Evolutionary conservation across 805 yeast species (phyloP), one percentile per base, ranked within the genome.

Genomic region (Candida stauntonica): DNA sequence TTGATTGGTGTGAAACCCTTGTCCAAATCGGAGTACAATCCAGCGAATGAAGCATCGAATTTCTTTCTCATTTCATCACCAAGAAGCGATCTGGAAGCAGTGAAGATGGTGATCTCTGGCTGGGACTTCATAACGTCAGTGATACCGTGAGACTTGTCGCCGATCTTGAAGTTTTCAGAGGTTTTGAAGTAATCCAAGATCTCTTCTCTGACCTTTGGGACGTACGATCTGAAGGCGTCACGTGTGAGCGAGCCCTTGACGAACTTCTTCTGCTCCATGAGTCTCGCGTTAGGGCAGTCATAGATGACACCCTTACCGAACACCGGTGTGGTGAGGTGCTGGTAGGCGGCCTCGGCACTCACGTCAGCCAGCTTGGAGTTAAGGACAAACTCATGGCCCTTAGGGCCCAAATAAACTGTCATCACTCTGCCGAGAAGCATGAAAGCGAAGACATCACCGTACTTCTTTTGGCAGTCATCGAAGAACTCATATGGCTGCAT

Each of bases 221-320:
- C 97, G 57, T 93, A 91, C 14, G 67, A 64, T 51, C 76, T 74
- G 70, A 93, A 93, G 1, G 94, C 77, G 31, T 86, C 96, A 48
- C 75, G 77, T 19, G 96, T 84, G 52, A 93, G 73, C 17, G 96
- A 94, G 38, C 77, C 76, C 66, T 93, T 93, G 46, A 89, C 95
- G 57, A 93, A 93, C 68, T 88, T 93, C 77, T 93, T 93, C 66
- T 93, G 99, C 62, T 93, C 99, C 99, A 93, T 93, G 56, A 93
- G 75, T 50, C 88, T 79, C 55, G 79, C 67, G 67, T 93, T 93
- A 47, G 99, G 87, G 66, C 97, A 91, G 67, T 93, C 99, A 61
- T 93, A 93, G 37, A 93, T 85, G 38, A 93, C 99, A 55, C 98
- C 99, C 57, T 88, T 79, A 54, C 99, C 99, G 52, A 93, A 93